Evolutionary conservation across 2,329 filamentous ascomycete genomes (phyloP), one percentile per base, ranked within the genome.

Genomic region (Penicillium sp.): DNA sequence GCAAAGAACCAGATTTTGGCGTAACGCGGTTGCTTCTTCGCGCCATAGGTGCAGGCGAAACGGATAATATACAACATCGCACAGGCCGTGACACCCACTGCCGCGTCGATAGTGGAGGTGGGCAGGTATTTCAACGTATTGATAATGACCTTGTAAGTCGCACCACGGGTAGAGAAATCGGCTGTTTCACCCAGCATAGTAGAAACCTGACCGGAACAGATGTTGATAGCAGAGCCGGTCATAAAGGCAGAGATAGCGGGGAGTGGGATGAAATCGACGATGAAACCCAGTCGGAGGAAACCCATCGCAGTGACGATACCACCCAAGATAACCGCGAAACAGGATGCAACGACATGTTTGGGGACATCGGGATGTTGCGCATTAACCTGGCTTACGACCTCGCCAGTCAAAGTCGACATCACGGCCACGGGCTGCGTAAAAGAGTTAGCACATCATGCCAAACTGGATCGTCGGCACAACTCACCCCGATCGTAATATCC

Each of bases 171-270:
- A 52, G 84, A 81, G 67, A 93, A 82, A 1, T 55, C 37, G 9
- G 59, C 69, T 2, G 76, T 77, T 62, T 95, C 84, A 6, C 93
- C 93, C 72, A 98, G 79, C 67, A 97, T 72, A 2, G 79, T 78
- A 1, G 87, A 85, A 4, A 96, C 77, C 68, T 98, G 93, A 27
- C 93, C 90, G 20, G 82, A 79, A 13, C 81, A 83, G 63, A 98
- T 97, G 60, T 81, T 95, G 67, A 98, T 79, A 44, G 91, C 89
- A 4, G 91, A 95, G 2, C 91, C 91, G 0, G 93, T 97, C 87
- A 97, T 96, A 74, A 95, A 97, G 2, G 93, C 89, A 0, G 87
- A 90, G 44, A 97, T 87, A 0, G 90, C 87, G 1, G 89, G 84
- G 46, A 96, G 80, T 1, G 93, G 87, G 59, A 97, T 96, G 61